phyloP scores from a whole-genome alignment of 768 basidiomycete genomes.

The Auricularia sp. region DNA sequence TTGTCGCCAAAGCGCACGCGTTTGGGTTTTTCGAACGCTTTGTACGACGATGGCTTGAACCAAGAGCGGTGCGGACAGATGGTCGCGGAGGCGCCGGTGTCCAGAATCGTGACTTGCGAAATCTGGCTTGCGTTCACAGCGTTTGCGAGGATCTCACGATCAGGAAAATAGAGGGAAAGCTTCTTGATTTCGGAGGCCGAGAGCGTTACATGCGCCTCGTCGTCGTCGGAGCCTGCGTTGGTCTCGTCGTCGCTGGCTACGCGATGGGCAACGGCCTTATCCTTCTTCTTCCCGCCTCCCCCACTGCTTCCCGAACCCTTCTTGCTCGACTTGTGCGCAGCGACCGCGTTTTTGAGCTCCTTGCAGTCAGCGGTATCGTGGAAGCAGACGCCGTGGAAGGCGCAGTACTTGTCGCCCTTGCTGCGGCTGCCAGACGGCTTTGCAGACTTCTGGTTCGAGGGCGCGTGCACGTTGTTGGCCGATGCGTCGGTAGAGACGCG shows the following conservation, averaged over 20 bases:
- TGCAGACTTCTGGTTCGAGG: neutral
- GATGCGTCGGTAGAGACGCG: neutral
- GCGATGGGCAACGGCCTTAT: neutral
- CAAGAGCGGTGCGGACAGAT: constrained; percentile 4
- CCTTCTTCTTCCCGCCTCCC: neutral
- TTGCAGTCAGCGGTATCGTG: no score
- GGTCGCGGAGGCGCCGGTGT: constrained; percentile 8
- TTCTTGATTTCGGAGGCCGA: neutral
- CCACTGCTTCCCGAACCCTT: no score
- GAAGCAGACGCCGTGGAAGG: neutral
- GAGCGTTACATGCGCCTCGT: neutral
- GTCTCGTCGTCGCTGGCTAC: neutral
- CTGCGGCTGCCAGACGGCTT: neutral
- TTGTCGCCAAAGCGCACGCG: constrained; percentile 10
- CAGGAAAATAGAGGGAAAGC: neutral
- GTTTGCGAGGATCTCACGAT: neutral
- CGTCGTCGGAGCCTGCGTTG: neutral
- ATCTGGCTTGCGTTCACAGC: neutral
- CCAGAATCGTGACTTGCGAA: neutral
- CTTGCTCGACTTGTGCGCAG: no score
- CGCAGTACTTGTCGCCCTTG: neutral
- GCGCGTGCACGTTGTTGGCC: neutral
- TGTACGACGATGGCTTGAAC: constrained; percentile 4
- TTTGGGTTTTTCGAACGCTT: constrained; percentile 2
- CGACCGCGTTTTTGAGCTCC: no score